phyloP scores from a whole-genome alignment of 2,329 filamentous ascomycete species.

The Colletotrichum cereale region DNA sequence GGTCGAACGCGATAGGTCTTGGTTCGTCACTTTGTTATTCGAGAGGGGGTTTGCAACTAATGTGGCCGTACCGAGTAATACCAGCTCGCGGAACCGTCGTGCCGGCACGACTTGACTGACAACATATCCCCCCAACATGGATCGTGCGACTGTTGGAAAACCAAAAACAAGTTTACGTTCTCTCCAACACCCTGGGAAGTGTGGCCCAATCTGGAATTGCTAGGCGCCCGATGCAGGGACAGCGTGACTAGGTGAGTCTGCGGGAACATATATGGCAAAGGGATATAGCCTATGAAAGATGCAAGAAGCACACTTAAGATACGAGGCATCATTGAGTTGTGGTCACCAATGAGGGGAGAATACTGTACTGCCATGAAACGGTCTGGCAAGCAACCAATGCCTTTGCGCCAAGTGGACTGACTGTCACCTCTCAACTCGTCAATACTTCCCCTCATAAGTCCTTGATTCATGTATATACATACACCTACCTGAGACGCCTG shows the following conservation, averaged over 20 bases:
- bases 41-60: background rate
- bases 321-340: background rate
- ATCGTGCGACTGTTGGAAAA: background rate
- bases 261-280: background rate
- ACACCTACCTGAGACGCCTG: background rate
- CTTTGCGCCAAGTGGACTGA: background rate
- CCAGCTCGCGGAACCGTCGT: too few relatives aligned
- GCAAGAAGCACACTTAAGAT: background rate
- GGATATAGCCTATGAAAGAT: too few relatives aligned
- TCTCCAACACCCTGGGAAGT: background rate
- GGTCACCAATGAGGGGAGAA: background rate
- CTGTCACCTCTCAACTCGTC: background rate
- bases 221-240: background rate
- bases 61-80: too few relatives aligned
- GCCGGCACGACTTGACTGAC: background rate
- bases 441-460: background rate
- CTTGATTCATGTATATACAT: too few relatives aligned
- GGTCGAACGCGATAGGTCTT: constrained; percentile 21
- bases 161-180: background rate
- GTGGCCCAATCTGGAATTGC: background rate
- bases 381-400: background rate
- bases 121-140: background rate
- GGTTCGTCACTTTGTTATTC: background rate
- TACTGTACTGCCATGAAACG: too few relatives aligned
- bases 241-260: background rate